Evolutionary conservation across 2,329 filamentous ascomycete species (phyloP).

Genomic region (Plenodomus biglobosus): DNA sequence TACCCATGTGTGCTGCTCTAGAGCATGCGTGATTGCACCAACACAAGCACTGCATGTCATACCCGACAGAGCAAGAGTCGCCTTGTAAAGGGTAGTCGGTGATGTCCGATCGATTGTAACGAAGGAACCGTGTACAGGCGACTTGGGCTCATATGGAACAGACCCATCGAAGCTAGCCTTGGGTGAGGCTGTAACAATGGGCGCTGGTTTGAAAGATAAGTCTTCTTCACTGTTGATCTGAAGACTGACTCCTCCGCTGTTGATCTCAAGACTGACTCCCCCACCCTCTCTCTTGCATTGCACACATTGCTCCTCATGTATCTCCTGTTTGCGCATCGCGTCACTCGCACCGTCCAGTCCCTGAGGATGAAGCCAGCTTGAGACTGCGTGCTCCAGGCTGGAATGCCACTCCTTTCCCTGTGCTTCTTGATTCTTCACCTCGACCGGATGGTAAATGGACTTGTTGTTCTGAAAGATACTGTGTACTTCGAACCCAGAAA

Average conservation of each 20-base stretch:
- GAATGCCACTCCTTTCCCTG: slow-evolving; percentile 32
- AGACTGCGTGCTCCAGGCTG: slow-evolving; percentile 42
- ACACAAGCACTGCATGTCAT: slow-evolving; percentile 64
- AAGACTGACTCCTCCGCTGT: slow-evolving; percentile 25
- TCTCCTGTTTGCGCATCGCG: slow-evolving; percentile 35
- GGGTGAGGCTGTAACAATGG: slow-evolving; percentile 11
- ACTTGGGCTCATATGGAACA: slow-evolving; percentile 9
- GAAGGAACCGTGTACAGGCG: slow-evolving; percentile 18
- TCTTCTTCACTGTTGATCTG: slow-evolving; percentile 7
- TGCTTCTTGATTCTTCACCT: slow-evolving; percentile 15
- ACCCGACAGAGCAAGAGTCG: slow-evolving; percentile 56
- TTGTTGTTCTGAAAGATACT: slow-evolving; percentile 46
- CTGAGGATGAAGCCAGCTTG: slow-evolving; percentile 28
- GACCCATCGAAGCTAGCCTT: slow-evolving; percentile 17
- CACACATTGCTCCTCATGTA: slow-evolving; percentile 39
- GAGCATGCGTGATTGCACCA: slow-evolving; percentile 52
- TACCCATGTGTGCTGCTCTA: slow-evolving; percentile 53
- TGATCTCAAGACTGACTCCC: slow-evolving; percentile 17
- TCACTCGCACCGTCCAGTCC: slow-evolving; percentile 11
- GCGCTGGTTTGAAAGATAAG: slow-evolving; percentile 16
- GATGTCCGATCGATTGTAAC: slow-evolving; percentile 15
- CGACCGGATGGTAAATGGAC: slow-evolving; percentile 13
- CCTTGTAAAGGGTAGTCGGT: slow-evolving; percentile 25
- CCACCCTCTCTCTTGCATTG: slow-evolving; percentile 38
- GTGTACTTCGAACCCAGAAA: slow-evolving; percentile 62